phyloP scores from a whole-genome alignment of 2,329 filamentous ascomycete species.

The Aspergillus sergii region DNA sequence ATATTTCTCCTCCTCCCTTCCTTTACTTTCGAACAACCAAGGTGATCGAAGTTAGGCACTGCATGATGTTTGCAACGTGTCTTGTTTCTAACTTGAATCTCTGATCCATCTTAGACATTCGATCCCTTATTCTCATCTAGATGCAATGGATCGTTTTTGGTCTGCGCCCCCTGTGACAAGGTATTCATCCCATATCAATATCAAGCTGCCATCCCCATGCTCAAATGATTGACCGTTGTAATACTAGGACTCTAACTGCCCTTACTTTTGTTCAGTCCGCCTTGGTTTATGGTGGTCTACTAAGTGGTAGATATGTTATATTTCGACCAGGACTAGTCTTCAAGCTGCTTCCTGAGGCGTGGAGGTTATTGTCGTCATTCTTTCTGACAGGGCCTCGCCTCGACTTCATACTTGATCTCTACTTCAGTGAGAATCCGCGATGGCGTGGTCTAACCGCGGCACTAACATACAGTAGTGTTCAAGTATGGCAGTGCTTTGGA shows the following conservation, averaged over 20 bases:
- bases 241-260: conserved; percentile 66
- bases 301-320: conserved; percentile 56
- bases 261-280: conserved; percentile 65
- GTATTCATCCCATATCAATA: conserved; percentile 44
- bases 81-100: neutral
- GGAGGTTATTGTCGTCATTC: conserved; percentile 62
- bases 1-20: conserved; percentile 1
- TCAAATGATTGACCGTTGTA: conserved; percentile 49
- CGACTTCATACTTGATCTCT: conserved; percentile 70
- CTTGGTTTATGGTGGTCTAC: conserved; percentile 59
- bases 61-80: conserved; percentile 6
- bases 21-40: neutral
- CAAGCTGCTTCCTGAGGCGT: conserved; percentile 61
- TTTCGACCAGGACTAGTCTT: conserved; percentile 58
- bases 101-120: neutral
- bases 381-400: conserved; percentile 59
- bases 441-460: conserved; percentile 20
- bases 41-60: neutral
- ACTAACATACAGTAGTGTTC: conserved; percentile 60
- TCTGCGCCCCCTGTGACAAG: conserved; percentile 67
- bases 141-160: conserved; percentile 64
- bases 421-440: conserved; percentile 59
- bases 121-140: conserved; percentile 11
- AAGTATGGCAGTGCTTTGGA: conserved; percentile 77
- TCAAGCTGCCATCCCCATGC: conserved; percentile 11